Percentiles rank a stretch among this genome's conserved stretches.
These are phyloP conservation scores for Trichoderma citrinoviride DNA, from an alignment of 2,329 filamentous ascomycete genomes.

Conservation along the genomic window DNA sequence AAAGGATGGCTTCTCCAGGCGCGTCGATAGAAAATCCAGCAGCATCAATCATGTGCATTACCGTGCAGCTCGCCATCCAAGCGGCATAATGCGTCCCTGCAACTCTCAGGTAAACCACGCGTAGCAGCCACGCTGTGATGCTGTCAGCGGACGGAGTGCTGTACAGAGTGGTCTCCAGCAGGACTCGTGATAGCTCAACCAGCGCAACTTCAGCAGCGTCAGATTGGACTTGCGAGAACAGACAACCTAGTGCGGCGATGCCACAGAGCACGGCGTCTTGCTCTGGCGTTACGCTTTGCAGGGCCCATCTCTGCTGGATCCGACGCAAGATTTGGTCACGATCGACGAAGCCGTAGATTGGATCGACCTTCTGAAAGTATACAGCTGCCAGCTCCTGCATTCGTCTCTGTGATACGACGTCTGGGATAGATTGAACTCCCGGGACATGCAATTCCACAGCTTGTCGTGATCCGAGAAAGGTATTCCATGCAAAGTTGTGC, in stretches of 20 bases:
- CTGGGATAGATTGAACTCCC: neutral
- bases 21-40: neutral
- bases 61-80: slow-evolving; percentile 13
- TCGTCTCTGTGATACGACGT: neutral
- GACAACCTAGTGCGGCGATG: neutral
- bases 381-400: neutral
- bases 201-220: neutral
- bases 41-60: slow-evolving; percentile 13
- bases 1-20: neutral
- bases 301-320: neutral
- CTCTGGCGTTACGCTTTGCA: neutral
- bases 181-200: neutral
- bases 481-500: slow-evolving; percentile 12
- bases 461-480: slow-evolving; percentile 4
- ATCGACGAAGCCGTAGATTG: slow-evolving; percentile 3
- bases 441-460: neutral
- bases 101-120: neutral
- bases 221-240: neutral
- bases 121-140: slow-evolving; percentile 1
- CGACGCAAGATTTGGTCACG: neutral
- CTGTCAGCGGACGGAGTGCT: neutral
- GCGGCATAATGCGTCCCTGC: neutral
- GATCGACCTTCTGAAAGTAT: neutral
- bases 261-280: neutral
- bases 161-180: neutral